phyloP scores from a whole-genome alignment of 768 basidiomycete species.

The Boletus pseudopeckii region DNA sequence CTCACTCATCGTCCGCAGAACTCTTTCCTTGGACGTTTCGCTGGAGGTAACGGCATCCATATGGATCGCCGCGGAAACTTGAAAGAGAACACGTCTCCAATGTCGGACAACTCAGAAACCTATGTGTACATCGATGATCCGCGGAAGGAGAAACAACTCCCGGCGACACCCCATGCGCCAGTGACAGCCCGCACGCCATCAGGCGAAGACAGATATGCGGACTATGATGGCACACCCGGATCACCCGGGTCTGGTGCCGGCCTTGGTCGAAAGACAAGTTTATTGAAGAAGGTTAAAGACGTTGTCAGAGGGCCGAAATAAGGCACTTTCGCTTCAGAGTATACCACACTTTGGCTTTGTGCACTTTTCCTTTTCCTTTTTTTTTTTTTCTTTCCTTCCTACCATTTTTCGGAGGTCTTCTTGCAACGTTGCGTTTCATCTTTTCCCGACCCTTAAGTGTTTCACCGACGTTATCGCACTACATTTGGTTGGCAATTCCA shows the following conservation, averaged over 20 bases:
- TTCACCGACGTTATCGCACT: not conserved
- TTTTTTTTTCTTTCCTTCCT: constrained; percentile 3
- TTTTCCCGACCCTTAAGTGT: not conserved
- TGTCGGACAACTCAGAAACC: constrained; percentile 41
- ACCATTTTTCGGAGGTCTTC: constrained; percentile 3
- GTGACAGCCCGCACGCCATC: constrained; percentile 23
- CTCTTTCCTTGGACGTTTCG: constrained; percentile 75
- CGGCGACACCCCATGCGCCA: constrained; percentile 38
- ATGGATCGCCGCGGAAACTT: constrained; percentile 36
- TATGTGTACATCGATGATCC: constrained; percentile 64
- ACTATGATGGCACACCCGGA: constrained; percentile 44
- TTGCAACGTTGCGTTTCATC: constrained; percentile 4
- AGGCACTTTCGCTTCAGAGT: constrained; percentile 7
- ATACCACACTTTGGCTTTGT: constrained; percentile 7
- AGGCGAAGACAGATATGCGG: constrained; percentile 36
- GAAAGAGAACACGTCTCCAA: constrained; percentile 32
- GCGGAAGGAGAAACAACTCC: constrained; percentile 52
- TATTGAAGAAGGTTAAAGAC: constrained; percentile 76
- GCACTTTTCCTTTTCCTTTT: not conserved
- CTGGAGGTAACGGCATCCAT: constrained; percentile 33
- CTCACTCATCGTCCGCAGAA: constrained; percentile 73
- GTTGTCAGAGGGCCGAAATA: constrained; percentile 60
- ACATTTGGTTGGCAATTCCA: constrained; percentile 1
- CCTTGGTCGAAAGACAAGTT: constrained; percentile 70
- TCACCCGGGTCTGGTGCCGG: constrained; percentile 39